Percentiles rank a stretch among this genome's conserved stretches.
phyloP scores from a whole-genome alignment of 805 yeast species.

The Barnettozyma populi region DNA sequence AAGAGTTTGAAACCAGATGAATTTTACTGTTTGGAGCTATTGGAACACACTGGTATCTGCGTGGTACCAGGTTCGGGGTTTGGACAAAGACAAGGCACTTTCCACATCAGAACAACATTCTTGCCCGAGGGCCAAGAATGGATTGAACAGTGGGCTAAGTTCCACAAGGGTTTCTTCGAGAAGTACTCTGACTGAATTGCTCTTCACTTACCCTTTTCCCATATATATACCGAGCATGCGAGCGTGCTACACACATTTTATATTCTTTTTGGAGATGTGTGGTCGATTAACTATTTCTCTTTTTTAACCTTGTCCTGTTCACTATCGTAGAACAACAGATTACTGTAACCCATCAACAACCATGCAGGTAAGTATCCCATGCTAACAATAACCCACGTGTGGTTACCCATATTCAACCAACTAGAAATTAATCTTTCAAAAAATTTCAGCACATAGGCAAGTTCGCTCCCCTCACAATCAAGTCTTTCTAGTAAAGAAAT shows the following conservation, averaged over 20 bases:
- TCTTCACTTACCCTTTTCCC: background rate
- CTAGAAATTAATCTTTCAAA: conserved; percentile 52
- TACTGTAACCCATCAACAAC: conserved; percentile 39
- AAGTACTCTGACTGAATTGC: conserved; percentile 5
- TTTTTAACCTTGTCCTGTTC: conserved; percentile 3
- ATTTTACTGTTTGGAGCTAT: conserved; percentile 76
- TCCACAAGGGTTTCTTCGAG: conserved; percentile 66
- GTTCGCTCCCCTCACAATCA: conserved; percentile 14
- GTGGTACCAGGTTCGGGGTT: conserved; percentile 97
- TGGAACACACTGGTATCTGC: conserved; percentile 90
- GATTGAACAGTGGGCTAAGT: conserved; percentile 70
- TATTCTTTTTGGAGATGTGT: background rate
- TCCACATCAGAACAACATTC: conserved; percentile 93
- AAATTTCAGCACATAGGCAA: conserved; percentile 18
- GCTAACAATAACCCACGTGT: conserved; percentile 78
- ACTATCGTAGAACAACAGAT: conserved; percentile 2
- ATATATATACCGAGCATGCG: background rate
- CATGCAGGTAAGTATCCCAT: conserved; percentile 84
- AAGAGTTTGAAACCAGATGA: conserved; percentile 69
- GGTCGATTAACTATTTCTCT: background rate
- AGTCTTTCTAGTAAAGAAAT: conserved; percentile 26
- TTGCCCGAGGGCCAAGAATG: conserved; percentile 93
- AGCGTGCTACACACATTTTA: background rate
- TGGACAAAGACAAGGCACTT: conserved; percentile 86
- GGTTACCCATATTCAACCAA: conserved; percentile 65